phyloP scores from a whole-genome alignment of 495 filamentous ascomycete genomes.

The Annulohypoxylon stygium region DNA sequence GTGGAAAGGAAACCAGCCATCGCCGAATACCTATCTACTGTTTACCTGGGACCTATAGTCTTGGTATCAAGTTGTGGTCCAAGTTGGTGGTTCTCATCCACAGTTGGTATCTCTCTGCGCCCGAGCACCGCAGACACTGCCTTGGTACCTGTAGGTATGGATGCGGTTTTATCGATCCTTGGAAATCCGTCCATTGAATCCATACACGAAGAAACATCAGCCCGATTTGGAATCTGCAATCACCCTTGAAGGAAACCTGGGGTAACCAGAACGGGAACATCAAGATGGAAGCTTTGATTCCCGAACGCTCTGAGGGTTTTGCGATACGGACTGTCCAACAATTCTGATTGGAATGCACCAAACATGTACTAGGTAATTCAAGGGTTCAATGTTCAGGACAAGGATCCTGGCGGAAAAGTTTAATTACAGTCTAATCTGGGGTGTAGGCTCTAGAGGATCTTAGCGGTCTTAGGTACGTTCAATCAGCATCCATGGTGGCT shows the following conservation, averaged over 20 bases:
- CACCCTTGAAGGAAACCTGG: conserved; percentile 41
- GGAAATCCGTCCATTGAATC: conserved; percentile 5
- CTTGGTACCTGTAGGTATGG: neutral
- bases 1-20: conserved; percentile 1
- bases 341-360: conserved; percentile 33
- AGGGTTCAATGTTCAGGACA: conserved; percentile 25
- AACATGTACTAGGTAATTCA: neutral
- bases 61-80: neutral
- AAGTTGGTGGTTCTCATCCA: conserved; percentile 1
- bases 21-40: neutral
- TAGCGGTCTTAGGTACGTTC: neutral
- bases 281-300: conserved; percentile 32
- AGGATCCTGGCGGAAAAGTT: conserved; percentile 35
- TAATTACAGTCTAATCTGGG: conserved; percentile 45
- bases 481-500: neutral
- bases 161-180: conserved; percentile 16
- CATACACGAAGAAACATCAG: conserved; percentile 6
- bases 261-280: conserved; percentile 31
- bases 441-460: conserved; percentile 21
- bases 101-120: neutral
- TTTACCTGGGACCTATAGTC: neutral
- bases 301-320: conserved; percentile 27
- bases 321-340: conserved; percentile 17
- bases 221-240: conserved; percentile 44
- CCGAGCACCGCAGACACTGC: neutral